Percentiles rank a stretch among this genome's conserved stretches.
Conservation (phyloP, 129 eudicot genomes). For the Tagetes erecta region DNA sequence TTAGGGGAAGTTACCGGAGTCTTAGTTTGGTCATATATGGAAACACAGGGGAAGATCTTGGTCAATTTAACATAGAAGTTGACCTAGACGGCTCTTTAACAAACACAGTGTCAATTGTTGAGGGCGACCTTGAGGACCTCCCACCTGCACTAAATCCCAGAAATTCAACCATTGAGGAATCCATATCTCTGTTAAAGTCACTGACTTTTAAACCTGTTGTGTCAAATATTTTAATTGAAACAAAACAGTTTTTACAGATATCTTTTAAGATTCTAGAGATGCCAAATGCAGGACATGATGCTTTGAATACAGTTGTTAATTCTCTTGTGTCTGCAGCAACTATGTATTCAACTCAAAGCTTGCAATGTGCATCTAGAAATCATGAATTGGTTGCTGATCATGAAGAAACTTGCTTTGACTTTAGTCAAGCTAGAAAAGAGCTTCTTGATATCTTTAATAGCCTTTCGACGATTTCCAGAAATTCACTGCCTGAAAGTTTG, state of each 20-base stretch:
- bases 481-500: constrained; percentile 36
- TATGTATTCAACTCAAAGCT: constrained; percentile 51
- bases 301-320: constrained; percentile 48
- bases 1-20: constrained; percentile 96
- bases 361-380: constrained; percentile 28
- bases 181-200: constrained; percentile 47
- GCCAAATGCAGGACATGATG: constrained; percentile 48
- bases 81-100: constrained; percentile 83
- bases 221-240: constrained; percentile 57
- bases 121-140: constrained; percentile 91
- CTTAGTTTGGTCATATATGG: constrained; percentile 95
- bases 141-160: constrained; percentile 68
- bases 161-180: constrained; percentile 51
- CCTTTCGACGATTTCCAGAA: constrained; percentile 37
- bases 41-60: constrained; percentile 89
- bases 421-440: constrained; percentile 55
- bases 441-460: constrained; percentile 42
- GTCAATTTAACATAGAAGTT: constrained; percentile 91
- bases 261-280: constrained; percentile 59
- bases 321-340: constrained; percentile 59
- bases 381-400: constrained; percentile 30
- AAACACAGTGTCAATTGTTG: constrained; percentile 65
- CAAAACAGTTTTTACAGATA: constrained; percentile 53
- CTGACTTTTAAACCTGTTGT: constrained; percentile 44
- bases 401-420: constrained; percentile 38